Evolutionary conservation across 2,329 filamentous ascomycete species (phyloP).

Genomic region (Rhinocladiella mackenziei): DNA sequence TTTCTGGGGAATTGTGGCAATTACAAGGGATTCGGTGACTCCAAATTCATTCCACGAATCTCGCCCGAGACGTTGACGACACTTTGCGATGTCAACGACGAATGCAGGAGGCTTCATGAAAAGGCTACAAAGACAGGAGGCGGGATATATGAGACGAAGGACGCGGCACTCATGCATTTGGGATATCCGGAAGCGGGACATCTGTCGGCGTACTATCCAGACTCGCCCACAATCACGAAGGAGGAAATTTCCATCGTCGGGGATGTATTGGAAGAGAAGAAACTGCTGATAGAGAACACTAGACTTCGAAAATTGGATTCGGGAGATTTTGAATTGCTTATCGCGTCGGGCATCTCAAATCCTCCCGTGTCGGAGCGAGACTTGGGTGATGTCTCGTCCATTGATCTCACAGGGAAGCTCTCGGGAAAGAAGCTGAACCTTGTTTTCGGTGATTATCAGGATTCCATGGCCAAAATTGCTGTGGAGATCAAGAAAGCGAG

Average conservation of each 20-base stretch:
- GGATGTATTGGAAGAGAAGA: constrained; percentile 68
- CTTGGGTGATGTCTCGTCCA: constrained; percentile 62
- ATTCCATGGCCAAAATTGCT: constrained; percentile 66
- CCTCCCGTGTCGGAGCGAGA: constrained; percentile 63
- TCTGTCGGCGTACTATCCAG: constrained; percentile 77
- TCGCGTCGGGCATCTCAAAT: constrained; percentile 62
- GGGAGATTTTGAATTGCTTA: constrained; percentile 67
- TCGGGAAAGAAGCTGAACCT: constrained; percentile 66
- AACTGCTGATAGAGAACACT: constrained; percentile 70
- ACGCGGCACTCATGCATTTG: constrained; percentile 65
- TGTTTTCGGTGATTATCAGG: constrained; percentile 69
- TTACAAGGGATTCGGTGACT: constrained; percentile 82
- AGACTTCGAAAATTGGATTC: constrained; percentile 63
- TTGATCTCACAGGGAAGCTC: constrained; percentile 57
- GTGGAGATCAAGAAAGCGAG: constrained; percentile 65
- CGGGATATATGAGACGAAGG: constrained; percentile 66
- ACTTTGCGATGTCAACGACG: constrained; percentile 57
- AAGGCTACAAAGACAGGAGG: constrained; percentile 57
- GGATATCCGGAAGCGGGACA: constrained; percentile 72
- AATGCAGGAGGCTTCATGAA: constrained; percentile 62
- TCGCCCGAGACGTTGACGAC: constrained; percentile 60
- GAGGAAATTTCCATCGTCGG: constrained; percentile 69
- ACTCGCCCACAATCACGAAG: constrained; percentile 69
- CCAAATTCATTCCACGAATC: constrained; percentile 75
- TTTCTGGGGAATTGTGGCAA: constrained; percentile 79